Percentiles rank a stretch among this genome's conserved stretches.
Conservation (phyloP, 2,329 filamentous ascomycete genomes). For the Penicillium janthinellum region DNA sequence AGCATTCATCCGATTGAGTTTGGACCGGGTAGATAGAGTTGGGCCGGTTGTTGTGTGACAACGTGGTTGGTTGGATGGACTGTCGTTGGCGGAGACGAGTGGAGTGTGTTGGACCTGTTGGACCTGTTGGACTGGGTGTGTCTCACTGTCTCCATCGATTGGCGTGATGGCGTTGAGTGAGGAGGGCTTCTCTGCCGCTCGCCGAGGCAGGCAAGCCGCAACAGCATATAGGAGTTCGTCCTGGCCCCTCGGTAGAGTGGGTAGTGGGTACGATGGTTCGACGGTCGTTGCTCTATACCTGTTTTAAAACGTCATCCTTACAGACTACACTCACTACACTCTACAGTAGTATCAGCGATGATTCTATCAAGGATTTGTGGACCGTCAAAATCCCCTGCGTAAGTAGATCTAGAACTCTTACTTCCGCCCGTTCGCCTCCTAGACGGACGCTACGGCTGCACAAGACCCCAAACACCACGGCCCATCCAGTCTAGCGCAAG, state of each 20-base stretch:
- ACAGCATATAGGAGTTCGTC: background rate
- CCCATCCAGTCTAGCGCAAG: background rate
- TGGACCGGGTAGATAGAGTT: constrained; percentile 27
- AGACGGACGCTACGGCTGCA: background rate
- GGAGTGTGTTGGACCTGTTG: background rate
- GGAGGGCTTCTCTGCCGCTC: background rate
- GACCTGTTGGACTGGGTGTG: too few relatives aligned
- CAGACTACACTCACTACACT: too few relatives aligned
- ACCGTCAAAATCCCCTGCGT: background rate
- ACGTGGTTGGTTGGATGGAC: constrained; percentile 15
- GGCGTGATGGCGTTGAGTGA: background rate
- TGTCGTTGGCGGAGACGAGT: constrained; percentile 2
- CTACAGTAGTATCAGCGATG: background rate
- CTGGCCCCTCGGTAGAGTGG: background rate
- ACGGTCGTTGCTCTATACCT: too few relatives aligned
- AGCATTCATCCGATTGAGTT: constrained; percentile 22
- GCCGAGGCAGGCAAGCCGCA: background rate
- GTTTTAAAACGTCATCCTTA: background rate
- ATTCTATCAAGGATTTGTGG: background rate
- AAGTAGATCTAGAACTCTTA: constrained; percentile 3
- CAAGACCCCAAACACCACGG: background rate
- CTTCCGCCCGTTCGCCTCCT: background rate
- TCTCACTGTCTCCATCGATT: background rate
- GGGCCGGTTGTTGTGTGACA: constrained; percentile 11
- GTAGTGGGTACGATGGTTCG: too few relatives aligned